These are phyloP conservation scores for Pyricularia sp. DNA, from an alignment of 2,329 filamentous ascomycete genomes.

Conservation along the genomic window DNA sequence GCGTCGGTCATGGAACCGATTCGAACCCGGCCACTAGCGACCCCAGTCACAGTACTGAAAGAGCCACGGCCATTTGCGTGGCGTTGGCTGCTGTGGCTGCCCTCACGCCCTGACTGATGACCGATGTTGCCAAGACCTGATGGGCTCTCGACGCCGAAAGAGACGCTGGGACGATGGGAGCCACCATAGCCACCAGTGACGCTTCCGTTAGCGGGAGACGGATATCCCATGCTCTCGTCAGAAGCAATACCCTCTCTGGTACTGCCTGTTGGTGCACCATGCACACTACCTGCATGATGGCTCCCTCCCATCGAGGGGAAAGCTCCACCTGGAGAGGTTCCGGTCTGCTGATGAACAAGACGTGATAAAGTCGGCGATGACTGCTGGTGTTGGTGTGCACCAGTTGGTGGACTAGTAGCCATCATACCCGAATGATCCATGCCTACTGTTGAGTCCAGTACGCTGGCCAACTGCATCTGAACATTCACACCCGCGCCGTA, in stretches of 20 bases:
- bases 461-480: conserved; percentile 10
- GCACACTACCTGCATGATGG: conserved; percentile 3
- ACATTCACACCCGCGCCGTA: background rate
- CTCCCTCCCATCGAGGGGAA: background rate
- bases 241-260: conserved; percentile 10
- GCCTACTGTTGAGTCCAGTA: conserved; percentile 8
- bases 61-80: background rate
- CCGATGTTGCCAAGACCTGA: background rate
- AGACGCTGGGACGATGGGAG: background rate
- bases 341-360: conserved; percentile 1
- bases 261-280: background rate
- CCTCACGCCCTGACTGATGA: background rate
- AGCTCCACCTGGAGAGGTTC: conserved; percentile 2
- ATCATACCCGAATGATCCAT: background rate
- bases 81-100: background rate
- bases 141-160: conserved; percentile 4
- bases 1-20: background rate
- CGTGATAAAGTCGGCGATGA: background rate
- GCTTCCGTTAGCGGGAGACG: conserved; percentile 14
- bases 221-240: conserved; percentile 16
- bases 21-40: conserved; percentile 2
- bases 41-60: conserved; percentile 7
- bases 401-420: background rate
- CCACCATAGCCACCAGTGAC: background rate
- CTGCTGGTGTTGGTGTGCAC: background rate